phyloP scores from a whole-genome alignment of 176 grass and related monocot species.

The Aegilops tauschii region DNA sequence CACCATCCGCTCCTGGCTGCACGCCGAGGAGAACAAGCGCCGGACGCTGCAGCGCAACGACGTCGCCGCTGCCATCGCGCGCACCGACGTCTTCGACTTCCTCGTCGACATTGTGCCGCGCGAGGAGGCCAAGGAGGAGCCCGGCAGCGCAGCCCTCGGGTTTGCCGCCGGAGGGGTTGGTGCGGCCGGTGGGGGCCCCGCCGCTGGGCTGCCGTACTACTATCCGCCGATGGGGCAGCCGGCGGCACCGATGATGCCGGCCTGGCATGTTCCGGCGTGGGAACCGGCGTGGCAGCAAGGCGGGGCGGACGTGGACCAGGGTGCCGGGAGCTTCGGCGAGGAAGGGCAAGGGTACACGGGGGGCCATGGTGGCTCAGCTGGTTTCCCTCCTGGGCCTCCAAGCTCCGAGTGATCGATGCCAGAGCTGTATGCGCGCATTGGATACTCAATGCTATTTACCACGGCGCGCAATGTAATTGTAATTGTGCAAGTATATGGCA shows the following conservation, averaged over 20 bases:
- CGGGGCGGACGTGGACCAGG: slow-evolving; percentile 40
- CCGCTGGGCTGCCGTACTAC: slow-evolving; percentile 67
- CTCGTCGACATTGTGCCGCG: slow-evolving; percentile 88
- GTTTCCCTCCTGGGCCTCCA: slow-evolving; percentile 41
- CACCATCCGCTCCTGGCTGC: slow-evolving; percentile 83
- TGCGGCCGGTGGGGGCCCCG: slow-evolving; percentile 4
- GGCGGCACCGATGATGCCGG: slow-evolving; percentile 55
- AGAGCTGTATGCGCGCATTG: not conserved
- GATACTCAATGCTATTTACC: not conserved
- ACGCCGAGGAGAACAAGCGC: slow-evolving; percentile 86
- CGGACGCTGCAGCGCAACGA: slow-evolving; percentile 81
- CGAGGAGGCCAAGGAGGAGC: slow-evolving; percentile 79
- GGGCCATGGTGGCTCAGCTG: slow-evolving; percentile 32
- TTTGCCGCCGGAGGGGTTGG: slow-evolving; percentile 41
- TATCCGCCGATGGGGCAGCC: slow-evolving; percentile 68
- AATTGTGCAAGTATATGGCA: not conserved
- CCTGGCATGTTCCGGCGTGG: slow-evolving; percentile 71
- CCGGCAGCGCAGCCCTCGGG: slow-evolving; percentile 47
- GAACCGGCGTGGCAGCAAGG: slow-evolving; percentile 64
- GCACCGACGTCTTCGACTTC: slow-evolving; percentile 98
- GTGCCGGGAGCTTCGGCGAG: slow-evolving; percentile 39
- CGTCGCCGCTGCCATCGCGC: slow-evolving; percentile 82
- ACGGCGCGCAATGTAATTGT: not conserved
- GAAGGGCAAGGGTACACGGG: slow-evolving; percentile 52
- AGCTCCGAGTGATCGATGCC: slow-evolving; percentile 41